Percentiles rank a stretch among this genome's conserved stretches.
Evolutionary conservation across 129 eudicot genomes (phyloP).

Genomic region (Glebionis coronaria): DNA sequence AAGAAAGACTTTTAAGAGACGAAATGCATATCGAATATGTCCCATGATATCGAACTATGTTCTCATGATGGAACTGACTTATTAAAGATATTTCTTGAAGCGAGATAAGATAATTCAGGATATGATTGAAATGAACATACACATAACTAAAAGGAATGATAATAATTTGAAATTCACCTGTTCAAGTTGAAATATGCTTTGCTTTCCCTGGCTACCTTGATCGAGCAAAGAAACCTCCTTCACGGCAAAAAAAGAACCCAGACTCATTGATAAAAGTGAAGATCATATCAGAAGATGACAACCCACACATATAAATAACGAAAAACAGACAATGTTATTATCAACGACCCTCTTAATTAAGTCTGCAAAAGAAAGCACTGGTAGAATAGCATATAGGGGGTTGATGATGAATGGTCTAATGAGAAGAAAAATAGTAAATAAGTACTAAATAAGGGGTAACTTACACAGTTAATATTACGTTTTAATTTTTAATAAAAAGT

Average conservation of each 20-base stretch:
- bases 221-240: slow-evolving; percentile 87
- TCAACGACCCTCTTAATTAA: too few relatives aligned
- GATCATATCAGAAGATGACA: too few relatives aligned
- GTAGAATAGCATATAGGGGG: too few relatives aligned
- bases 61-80: slow-evolving; percentile 68
- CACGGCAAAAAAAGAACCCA: slow-evolving; percentile 80
- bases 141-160: not conserved
- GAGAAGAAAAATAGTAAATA: too few relatives aligned
- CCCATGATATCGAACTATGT: slow-evolving; percentile 78
- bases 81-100: slow-evolving; percentile 77
- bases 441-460: too few relatives aligned
- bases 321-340: too few relatives aligned
- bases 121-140: slow-evolving; percentile 12
- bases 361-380: too few relatives aligned
- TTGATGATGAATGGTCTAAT: too few relatives aligned
- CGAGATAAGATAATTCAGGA: slow-evolving; percentile 4
- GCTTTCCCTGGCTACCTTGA: slow-evolving; percentile 60
- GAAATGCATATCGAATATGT: slow-evolving; percentile 57
- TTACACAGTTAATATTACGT: too few relatives aligned
- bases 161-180: slow-evolving; percentile 40
- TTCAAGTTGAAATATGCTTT: slow-evolving; percentile 68
- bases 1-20: slow-evolving; percentile 3
- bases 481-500: too few relatives aligned
- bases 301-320: too few relatives aligned
- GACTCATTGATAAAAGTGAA: too few relatives aligned